Base-by-base conservation (phyloP, 306 rosid genomes). In the Acacia confusa region DNA sequence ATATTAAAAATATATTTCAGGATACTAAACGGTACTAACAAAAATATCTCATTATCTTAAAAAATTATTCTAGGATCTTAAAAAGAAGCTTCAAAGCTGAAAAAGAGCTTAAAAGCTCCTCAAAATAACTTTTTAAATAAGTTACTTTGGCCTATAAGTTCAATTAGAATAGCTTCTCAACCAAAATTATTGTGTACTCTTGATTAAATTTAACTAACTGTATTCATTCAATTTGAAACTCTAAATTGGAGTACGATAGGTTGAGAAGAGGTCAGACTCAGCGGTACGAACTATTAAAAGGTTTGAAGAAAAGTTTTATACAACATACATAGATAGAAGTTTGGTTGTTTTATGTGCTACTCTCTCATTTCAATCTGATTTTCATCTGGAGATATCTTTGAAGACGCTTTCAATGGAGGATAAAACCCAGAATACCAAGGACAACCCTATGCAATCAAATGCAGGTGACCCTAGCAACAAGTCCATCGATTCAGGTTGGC, bases 251-350 rank as follows among this genome's bases (percentile, higher is more conserved):
- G 13, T 72, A 38, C 1, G 0, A 9, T 25, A 19, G 57, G 52
- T 45, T 34, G 20, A 13, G n/a, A 48, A 30, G 53, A 75, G 45
- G 40, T 52, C 9, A 52, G 24, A 14, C 14, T 47, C 5, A 15
- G 19, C 7, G 12, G 50, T 41, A 50, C 16, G 10, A 58, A 40
- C 2, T 74, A 95, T 95, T 78, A 83, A 82, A 73, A 92, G 94
- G 85, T 91, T 95, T 81, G 95, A 95, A 87, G 99, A 95, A 47
- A 90, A 93, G 85, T 85, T 91, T 82, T 48, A 34, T 25, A 15
- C 4, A 15, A 45, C 28, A 70, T 60, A 19, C n/a, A n/a, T n/a
- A n/a, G n/a, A n/a, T n/a, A n/a, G 68, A 73, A 45, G 61, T 73
- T 73, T 48, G 77, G 78, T 74, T 48, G 17, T 48, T 61, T 79